These are phyloP conservation scores for Glycine tomentella DNA, from an alignment of 306 rosid species.

Conservation along the genomic window DNA sequence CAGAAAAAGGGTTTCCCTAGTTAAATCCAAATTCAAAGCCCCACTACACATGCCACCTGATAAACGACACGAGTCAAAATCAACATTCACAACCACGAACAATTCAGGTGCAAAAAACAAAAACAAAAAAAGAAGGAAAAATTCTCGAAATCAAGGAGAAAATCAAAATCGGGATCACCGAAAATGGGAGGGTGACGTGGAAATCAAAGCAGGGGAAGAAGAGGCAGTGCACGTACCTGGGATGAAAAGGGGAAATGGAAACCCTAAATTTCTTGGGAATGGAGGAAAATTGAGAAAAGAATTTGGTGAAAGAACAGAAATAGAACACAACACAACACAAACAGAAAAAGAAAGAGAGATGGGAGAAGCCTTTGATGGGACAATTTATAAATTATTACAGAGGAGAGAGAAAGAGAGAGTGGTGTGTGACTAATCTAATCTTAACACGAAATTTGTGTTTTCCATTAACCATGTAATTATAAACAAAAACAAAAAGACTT, in stretches of 20 bases:
- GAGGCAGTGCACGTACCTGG: slow-evolving; percentile 57
- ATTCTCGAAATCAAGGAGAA: slow-evolving; percentile 21
- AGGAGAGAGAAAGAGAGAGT: slow-evolving; percentile 48
- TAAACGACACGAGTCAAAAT: slow-evolving; percentile 50
- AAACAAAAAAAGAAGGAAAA: neutral
- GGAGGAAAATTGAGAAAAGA: slow-evolving; percentile 33
- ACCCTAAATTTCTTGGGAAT: slow-evolving; percentile 49
- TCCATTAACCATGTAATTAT: slow-evolving; percentile 8
- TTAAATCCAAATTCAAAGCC: slow-evolving; percentile 59
- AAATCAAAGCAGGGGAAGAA: slow-evolving; percentile 50
- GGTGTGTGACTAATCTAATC: slow-evolving; percentile 33
- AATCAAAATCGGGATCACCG: slow-evolving; percentile 50
- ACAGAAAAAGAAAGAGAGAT: slow-evolving; percentile 42
- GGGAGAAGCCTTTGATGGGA: slow-evolving; percentile 44
- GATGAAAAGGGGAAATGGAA: slow-evolving; percentile 31
- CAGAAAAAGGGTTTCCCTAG: slow-evolving; percentile 47
- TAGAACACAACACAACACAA: slow-evolving; percentile 29
- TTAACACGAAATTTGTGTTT: slow-evolving; percentile 29
- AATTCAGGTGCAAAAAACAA: neutral
- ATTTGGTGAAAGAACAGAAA: slow-evolving; percentile 24
- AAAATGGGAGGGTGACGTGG: slow-evolving; percentile 24
- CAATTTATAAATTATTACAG: slow-evolving; percentile 50
- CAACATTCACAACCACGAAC: slow-evolving; percentile 33
- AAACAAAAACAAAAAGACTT: neutral
- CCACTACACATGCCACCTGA: slow-evolving; percentile 64